A percentile compares a stretch with the other conserved stretches of the same genome.
phyloP scores from a whole-genome alignment of 1,284 basidiomycete genomes.

The Ganoderma lucidum region DNA sequence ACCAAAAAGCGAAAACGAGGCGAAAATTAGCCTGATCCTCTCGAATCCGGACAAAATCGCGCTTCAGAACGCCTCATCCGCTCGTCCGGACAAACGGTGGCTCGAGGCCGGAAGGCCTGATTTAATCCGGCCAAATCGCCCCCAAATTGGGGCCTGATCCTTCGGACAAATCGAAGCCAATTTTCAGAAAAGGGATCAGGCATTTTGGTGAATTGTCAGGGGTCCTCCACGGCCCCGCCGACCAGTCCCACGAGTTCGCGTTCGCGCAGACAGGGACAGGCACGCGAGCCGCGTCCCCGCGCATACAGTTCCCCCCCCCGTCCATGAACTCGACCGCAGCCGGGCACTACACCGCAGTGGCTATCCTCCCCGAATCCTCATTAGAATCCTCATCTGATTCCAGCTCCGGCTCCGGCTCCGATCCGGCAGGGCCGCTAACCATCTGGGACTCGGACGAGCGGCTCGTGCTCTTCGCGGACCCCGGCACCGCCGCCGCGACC shows the following conservation, averaged over 20 bases:
- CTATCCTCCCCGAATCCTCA: conserved; percentile 47
- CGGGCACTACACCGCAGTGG: conserved; percentile 47
- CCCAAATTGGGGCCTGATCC: too few species aligned
- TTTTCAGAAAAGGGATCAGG: too few species aligned
- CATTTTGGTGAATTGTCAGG: too few species aligned
- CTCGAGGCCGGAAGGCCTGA: too few species aligned
- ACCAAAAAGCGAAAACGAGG: too few species aligned
- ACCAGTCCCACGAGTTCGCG: conserved; percentile 67
- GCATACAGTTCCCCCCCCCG: conserved; percentile 40
- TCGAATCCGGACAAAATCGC: too few species aligned
- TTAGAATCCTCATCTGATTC: too few species aligned
- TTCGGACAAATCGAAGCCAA: too few species aligned
- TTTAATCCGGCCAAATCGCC: too few species aligned
- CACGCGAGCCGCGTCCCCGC: conserved; percentile 41
- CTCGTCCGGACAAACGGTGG: too few species aligned
- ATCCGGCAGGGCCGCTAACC: conserved; percentile 50
- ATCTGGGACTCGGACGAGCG: conserved; percentile 72
- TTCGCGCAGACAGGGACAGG: conserved; percentile 55
- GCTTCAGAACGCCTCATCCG: too few species aligned
- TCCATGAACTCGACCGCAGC: conserved; percentile 17
- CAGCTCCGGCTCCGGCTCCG: background rate
- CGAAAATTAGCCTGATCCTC: too few species aligned
- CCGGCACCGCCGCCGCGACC: conserved; percentile 57
- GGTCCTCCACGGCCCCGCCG: conserved; percentile 68
- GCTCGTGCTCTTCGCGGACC: conserved; percentile 72